Conservation (phyloP, 192 early-diverging fungal genomes). For the Linderina pennispora region DNA sequence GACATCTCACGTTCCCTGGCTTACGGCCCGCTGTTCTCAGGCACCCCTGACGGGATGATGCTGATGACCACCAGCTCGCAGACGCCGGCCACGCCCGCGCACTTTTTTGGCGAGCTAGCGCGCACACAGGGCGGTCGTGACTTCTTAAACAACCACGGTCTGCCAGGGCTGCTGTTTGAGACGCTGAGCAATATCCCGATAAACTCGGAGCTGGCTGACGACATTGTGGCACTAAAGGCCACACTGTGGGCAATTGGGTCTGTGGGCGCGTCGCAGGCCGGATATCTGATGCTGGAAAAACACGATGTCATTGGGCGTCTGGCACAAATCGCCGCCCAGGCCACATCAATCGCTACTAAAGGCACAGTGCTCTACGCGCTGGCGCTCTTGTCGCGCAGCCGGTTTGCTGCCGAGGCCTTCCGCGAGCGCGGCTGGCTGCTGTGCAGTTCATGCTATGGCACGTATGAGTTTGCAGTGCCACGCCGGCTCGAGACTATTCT, state of each 20-base stretch:
- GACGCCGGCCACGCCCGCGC: constrained; percentile 41
- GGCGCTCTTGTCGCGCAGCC: constrained; percentile 34
- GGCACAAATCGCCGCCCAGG: constrained; percentile 17
- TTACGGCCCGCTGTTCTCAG: constrained; percentile 43
- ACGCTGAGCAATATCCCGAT: constrained; percentile 42
- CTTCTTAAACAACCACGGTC: constrained; percentile 13
- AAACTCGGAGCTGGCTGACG: constrained; percentile 25
- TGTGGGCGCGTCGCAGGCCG: constrained; percentile 36
- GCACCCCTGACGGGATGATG: constrained; percentile 37
- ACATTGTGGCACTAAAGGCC: constrained; percentile 38
- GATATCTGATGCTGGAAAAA: constrained; percentile 34
- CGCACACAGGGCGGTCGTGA: constrained; percentile 20
- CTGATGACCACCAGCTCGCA: constrained; percentile 37
- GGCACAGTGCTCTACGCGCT: constrained; percentile 42
- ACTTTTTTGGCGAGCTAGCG: constrained; percentile 43
- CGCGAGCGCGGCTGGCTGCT: constrained; percentile 39
- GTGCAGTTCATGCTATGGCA: constrained; percentile 36
- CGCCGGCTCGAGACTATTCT: constrained; percentile 25
- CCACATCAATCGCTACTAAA: constrained; percentile 28
- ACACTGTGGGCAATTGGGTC: constrained; percentile 48
- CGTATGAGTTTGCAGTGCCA: constrained; percentile 44
- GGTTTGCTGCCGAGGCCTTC: constrained; percentile 42
- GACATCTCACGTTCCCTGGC: constrained; percentile 40
- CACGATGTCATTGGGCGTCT: constrained; percentile 24
- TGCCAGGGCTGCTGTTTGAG: constrained; percentile 43